Conservation (phyloP, 2,329 filamentous ascomycete genomes). For the Fusarium udum region DNA sequence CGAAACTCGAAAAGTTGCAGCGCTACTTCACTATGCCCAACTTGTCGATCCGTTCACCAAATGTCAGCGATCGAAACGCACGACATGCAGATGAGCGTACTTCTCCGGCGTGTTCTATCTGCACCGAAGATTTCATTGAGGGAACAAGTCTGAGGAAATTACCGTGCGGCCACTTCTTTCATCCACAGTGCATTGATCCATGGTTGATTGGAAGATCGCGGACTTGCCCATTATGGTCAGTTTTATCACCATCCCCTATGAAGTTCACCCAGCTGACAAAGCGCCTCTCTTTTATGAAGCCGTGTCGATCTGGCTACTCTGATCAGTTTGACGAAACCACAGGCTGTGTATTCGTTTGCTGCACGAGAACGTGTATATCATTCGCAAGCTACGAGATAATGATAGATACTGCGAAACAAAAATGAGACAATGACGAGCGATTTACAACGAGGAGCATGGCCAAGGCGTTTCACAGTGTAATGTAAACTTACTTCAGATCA, state of each 20-base stretch:
- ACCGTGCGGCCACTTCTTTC: slow-evolving; percentile 28
- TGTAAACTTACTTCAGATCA: rapidly evolving
- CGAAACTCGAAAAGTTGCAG: background rate
- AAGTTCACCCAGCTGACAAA: background rate
- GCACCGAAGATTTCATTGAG: slow-evolving; percentile 17
- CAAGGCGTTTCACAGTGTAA: background rate
- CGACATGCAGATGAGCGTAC: background rate
- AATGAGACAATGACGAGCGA: background rate
- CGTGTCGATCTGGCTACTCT: slow-evolving; percentile 6
- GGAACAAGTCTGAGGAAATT: background rate
- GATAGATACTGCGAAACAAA: rapidly evolving
- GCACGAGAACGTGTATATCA: background rate
- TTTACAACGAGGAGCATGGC: background rate
- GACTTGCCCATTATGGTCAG: slow-evolving; percentile 35
- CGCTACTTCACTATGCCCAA: background rate
- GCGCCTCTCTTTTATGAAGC: background rate
- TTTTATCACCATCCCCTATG: rapidly evolving
- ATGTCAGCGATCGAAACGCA: rapidly evolving
- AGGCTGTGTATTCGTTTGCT: background rate
- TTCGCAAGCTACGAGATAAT: background rate
- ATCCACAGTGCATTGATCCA: slow-evolving; percentile 33
- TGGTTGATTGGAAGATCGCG: slow-evolving; percentile 26
- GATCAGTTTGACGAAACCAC: background rate
- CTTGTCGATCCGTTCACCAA: background rate
- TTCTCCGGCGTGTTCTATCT: slow-evolving; percentile 4